Evolutionary conservation across 2,329 filamentous ascomycete genomes (phyloP).

Genomic region (Ceratocystis huliohia): DNA sequence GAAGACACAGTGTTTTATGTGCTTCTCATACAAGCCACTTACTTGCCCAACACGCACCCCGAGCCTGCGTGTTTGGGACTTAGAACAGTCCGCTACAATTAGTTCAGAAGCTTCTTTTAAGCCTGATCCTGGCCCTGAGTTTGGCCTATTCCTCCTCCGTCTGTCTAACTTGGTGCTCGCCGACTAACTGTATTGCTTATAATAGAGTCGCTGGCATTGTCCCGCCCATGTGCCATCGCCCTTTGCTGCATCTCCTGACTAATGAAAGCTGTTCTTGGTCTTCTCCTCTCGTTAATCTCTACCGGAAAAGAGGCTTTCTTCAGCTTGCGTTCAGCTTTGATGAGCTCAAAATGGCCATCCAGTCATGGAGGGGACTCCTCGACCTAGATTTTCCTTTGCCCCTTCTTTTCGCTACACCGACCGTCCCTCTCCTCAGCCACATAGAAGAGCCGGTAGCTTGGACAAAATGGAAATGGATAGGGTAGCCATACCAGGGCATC

Average conservation of each 20-base stretch:
- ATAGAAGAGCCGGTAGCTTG: background rate
- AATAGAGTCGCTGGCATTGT: background rate
- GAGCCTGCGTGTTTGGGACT: background rate
- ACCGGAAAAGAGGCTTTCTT: background rate
- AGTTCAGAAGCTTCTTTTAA: background rate
- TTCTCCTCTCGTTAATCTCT: background rate
- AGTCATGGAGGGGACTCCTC: background rate
- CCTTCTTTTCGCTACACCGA: background rate
- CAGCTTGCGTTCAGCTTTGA: background rate
- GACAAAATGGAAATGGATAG: constrained; percentile 1
- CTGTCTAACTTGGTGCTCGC: background rate
- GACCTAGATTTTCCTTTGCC: background rate
- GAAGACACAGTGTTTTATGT: constrained; percentile 6
- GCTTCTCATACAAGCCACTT: background rate
- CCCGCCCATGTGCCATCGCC: background rate
- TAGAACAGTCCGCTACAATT: background rate
- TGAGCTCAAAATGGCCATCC: background rate
- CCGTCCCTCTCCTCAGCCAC: background rate
- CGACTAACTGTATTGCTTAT: background rate
- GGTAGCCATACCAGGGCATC: background rate
- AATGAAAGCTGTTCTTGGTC: background rate
- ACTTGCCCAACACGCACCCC: background rate
- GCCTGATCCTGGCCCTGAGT: background rate
- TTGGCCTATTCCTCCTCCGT: background rate
- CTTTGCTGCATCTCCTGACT: background rate